phyloP scores from a whole-genome alignment of 805 yeast species.

The Jamesozyma rosinii region DNA sequence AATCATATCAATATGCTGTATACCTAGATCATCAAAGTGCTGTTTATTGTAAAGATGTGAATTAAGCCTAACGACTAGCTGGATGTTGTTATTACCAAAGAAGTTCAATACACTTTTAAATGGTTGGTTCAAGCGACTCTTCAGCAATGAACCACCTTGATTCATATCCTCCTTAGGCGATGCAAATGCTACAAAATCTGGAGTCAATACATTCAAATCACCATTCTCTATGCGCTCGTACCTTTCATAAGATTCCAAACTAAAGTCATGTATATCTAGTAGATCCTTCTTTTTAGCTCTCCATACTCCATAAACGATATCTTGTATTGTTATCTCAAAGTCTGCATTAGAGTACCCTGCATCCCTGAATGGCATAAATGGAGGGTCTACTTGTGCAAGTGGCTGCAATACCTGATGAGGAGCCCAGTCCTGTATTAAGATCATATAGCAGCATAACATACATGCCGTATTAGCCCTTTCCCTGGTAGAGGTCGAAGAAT shows the following conservation, averaged over 20 bases:
- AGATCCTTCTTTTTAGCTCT: constrained; percentile 87
- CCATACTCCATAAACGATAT: constrained; percentile 92
- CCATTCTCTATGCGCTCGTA: constrained; percentile 94
- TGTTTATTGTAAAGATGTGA: constrained; percentile 78
- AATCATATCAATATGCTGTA: constrained; percentile 86
- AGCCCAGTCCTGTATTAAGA: constrained; percentile 90
- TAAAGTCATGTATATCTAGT: constrained; percentile 73
- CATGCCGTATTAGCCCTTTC: constrained; percentile 90
- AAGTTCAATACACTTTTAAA: constrained; percentile 70
- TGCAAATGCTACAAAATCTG: constrained; percentile 93
- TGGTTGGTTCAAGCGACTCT: constrained; percentile 48
- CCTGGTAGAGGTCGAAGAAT: constrained; percentile 69
- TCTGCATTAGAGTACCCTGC: constrained; percentile 96
- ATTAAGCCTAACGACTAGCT: constrained; percentile 79
- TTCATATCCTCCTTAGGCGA: constrained; percentile 68
- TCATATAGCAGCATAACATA: constrained; percentile 84
- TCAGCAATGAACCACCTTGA: constrained; percentile 18
- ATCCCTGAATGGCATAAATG: constrained; percentile 88
- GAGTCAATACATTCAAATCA: constrained; percentile 81
- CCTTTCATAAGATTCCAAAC: constrained; percentile 73
- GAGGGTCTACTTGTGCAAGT: constrained; percentile 79
- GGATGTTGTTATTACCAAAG: constrained; percentile 63
- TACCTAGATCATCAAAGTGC: constrained; percentile 72
- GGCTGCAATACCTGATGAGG: constrained; percentile 97
- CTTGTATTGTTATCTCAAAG: constrained; percentile 85